Evolutionary conservation across 345 rosid species (phyloP), one percentile per base, ranked within the genome.

Genomic region (Gynandropsis gynandra): DNA sequence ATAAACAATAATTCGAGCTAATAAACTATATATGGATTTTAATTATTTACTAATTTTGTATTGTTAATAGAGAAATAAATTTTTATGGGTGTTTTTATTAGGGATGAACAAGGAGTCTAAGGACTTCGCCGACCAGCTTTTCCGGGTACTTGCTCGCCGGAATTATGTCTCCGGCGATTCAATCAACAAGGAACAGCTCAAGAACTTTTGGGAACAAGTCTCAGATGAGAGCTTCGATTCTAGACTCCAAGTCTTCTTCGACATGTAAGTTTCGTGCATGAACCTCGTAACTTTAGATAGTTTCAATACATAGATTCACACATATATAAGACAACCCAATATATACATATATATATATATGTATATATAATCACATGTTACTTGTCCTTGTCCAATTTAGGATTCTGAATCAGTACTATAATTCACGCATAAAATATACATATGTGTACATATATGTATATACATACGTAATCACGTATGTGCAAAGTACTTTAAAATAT

Each of bases 121-220:
- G 65, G 85, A 83, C 4, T 83, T 83, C 56, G 80, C 85, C 0
- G 70, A 74, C 47, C 74, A 61, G 44, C 42, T 83, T 79, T 83
- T 78, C 18, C 64, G 74, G 57, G 74, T 87, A n/a, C 81, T 83
- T 38, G 66, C 80, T 29, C 71, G 87, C 58, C 80, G 47, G 60
- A 56, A 65, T 53, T 19, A 67, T 10, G 59, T 83, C 33, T 32
- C 42, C 9, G 70, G 74, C 0, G 85, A 78, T 50, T 59, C 80
- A 1, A 76, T 84, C 31, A 21, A 58, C 1, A 68, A 70, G 55
- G 63, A 15, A 0, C 64, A 50, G 37, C 55, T 84, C 1, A 55
- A 49, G 49, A 73, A 81, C 5, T 84, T 84, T 21, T 84, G 94
- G 94, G 85, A 81, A 38, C 85, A 79, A 71, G 76, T 84, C 64